Evolutionary conservation across 2,329 filamentous ascomycete genomes (phyloP).

Genomic region (Orbilia brochopaga): DNA sequence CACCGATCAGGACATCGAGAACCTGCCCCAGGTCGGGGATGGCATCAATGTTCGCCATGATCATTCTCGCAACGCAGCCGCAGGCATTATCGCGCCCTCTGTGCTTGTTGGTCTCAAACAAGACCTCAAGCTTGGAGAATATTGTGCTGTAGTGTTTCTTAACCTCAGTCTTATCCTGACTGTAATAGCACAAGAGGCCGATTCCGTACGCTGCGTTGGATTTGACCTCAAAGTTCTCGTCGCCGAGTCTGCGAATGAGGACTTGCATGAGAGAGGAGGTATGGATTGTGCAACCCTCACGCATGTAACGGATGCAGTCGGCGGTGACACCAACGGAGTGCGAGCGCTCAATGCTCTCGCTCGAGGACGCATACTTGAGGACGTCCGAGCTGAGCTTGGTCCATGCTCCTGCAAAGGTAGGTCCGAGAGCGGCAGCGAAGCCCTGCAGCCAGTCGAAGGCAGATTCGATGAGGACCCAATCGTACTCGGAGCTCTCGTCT

Average conservation of each 20-base stretch:
- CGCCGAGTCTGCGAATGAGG: slow-evolving; percentile 81
- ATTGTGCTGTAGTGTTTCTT: slow-evolving; percentile 77
- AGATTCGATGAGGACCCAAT: slow-evolving; percentile 96
- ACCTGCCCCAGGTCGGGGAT: slow-evolving; percentile 72
- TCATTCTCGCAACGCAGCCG: slow-evolving; percentile 90
- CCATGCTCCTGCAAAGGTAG: slow-evolving; percentile 84
- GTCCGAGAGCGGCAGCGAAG: slow-evolving; percentile 79
- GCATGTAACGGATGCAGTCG: slow-evolving; percentile 87
- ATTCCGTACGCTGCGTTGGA: slow-evolving; percentile 93
- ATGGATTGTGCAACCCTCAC: slow-evolving; percentile 77
- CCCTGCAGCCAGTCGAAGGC: slow-evolving; percentile 88
- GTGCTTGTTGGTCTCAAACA: slow-evolving; percentile 74
- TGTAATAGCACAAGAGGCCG: slow-evolving; percentile 83
- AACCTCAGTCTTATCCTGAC: slow-evolving; percentile 74
- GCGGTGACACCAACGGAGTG: slow-evolving; percentile 90
- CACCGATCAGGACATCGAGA: slow-evolving; percentile 76
- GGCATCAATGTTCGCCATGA: slow-evolving; percentile 81
- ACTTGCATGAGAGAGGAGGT: slow-evolving; percentile 78
- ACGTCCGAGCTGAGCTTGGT: slow-evolving; percentile 94
- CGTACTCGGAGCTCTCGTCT: slow-evolving; percentile 87
- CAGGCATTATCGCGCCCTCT: slow-evolving; percentile 91
- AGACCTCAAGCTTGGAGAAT: slow-evolving; percentile 81
- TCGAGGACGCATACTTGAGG: slow-evolving; percentile 83
- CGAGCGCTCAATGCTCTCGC: slow-evolving; percentile 84
- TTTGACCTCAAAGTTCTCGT: slow-evolving; percentile 89